Conservation (phyloP, 2,329 filamentous ascomycete species). For the Thermoascus crustaceus region DNA sequence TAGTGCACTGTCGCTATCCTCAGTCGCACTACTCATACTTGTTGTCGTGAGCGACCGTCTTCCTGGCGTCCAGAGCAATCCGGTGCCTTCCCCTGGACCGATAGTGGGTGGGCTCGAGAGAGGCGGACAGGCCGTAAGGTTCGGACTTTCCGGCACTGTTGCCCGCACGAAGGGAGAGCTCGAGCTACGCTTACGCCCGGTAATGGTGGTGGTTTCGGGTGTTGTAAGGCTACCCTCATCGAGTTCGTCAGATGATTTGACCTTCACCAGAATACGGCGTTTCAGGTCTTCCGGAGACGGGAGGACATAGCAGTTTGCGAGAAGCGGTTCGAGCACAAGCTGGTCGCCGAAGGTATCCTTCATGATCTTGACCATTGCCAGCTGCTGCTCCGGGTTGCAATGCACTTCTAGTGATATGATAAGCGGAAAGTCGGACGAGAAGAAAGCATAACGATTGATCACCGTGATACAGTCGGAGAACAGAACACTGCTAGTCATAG, state of each 20-base stretch:
- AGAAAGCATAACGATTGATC: slow-evolving; percentile 91
- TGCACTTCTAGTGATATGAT: slow-evolving; percentile 96
- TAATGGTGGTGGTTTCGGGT: slow-evolving; percentile 43
- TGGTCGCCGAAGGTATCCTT: slow-evolving; percentile 72
- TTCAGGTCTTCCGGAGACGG: slow-evolving; percentile 82
- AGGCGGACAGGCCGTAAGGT: slow-evolving; percentile 41
- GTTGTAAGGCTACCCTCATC: slow-evolving; percentile 42
- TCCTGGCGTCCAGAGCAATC: slow-evolving; percentile 43
- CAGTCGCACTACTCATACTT: slow-evolving; percentile 54
- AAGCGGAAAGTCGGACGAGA: slow-evolving; percentile 75
- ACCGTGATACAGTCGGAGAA: slow-evolving; percentile 89
- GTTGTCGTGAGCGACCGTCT: slow-evolving; percentile 46
- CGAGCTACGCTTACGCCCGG: slow-evolving; percentile 56
- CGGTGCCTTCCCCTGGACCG: slow-evolving; percentile 39
- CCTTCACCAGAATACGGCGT: slow-evolving; percentile 82
- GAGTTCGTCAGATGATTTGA: slow-evolving; percentile 65
- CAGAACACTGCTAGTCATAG: slow-evolving; percentile 76
- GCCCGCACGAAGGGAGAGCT: slow-evolving; percentile 68
- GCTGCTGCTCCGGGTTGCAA: slow-evolving; percentile 74
- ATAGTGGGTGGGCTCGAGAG: slow-evolving; percentile 48
- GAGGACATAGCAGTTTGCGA: slow-evolving; percentile 58
- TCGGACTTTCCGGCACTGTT: slow-evolving; percentile 49
- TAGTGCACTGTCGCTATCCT: slow-evolving; percentile 63
- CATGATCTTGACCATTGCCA: slow-evolving; percentile 83
- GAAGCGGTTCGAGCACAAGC: slow-evolving; percentile 67